Base-by-base conservation (phyloP, 1,139 yeast genomes). In the Sugiyamaella neomexicana region DNA sequence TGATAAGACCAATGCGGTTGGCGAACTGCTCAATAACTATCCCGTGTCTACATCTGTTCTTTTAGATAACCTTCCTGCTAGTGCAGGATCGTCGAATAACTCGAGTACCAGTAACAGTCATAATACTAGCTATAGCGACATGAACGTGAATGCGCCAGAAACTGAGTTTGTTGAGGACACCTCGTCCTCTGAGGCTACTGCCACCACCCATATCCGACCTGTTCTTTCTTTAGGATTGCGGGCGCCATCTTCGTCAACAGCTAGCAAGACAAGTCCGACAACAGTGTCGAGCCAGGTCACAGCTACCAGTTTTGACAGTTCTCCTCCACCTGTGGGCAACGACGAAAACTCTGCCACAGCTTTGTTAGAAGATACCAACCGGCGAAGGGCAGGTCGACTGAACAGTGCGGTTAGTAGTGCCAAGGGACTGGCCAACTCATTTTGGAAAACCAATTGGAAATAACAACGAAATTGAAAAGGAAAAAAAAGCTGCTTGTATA, bases 381-480 rank as follows among this genome's bases (percentile, higher is more conserved):
- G 49, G 1, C 42, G 34, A 2, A 13, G 16, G 2, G 16, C 34
- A 5, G 50, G 50, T 15, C 52, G 60, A 12, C 38, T 61, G 5
- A 58, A 56, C 53, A 55, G 58, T 29, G 63, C 62, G 8, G 59
- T 60, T 34, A 50, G 50, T 16, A 56, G 55, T 17, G 63, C 63
- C 37, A 60, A 58, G 45, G 62, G 58, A 27, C 46, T 60, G 32
- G 64, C 64, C 0, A 53, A 53, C 13, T 56, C 61, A 10, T 39
- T 61, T 25, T 60, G 61, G 60, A 56, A 54, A 15, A 55, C 61
- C 8, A 43, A 54, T 32, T 59, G 63, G 62, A 61, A 58, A 50
- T 36, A 41, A 34, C n/a, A 31, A 41, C 13, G 20, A 5, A 36
- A 29, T 25, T 39, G 32, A 41, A 23, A 40, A 23, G 23, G 23